Percentiles rank a stretch among this genome's conserved stretches.
Conservation (phyloP, 176 grass and related monocot species). For the Sorghum bicolor region DNA sequence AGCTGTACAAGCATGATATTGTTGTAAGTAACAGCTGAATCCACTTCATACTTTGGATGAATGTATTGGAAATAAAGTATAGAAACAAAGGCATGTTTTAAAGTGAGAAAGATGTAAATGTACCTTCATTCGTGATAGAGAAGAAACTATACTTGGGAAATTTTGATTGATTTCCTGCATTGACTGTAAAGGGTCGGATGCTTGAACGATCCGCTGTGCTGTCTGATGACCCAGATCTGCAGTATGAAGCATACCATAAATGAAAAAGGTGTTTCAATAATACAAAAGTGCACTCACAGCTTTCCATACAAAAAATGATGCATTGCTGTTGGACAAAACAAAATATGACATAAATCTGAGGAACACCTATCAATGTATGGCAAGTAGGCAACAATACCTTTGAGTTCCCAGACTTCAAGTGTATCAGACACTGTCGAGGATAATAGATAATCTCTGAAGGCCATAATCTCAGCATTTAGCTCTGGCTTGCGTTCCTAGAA, state of each 20-base stretch:
- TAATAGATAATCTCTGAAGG: constrained; percentile 88
- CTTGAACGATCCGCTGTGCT: constrained; percentile 88
- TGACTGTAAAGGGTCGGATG: constrained; percentile 93
- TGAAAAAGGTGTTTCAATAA: constrained; percentile 13
- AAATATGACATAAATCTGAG: constrained; percentile 15
- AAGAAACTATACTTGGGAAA: constrained; percentile 96
- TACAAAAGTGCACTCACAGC: neutral
- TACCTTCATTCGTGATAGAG: constrained; percentile 97
- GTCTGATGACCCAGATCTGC: constrained; percentile 98
- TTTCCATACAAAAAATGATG: neutral
- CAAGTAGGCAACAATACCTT: constrained; percentile 51
- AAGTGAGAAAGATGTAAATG: constrained; percentile 4
- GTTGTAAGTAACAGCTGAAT: constrained; percentile 22
- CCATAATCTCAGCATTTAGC: constrained; percentile 71
- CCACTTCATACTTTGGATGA: constrained; percentile 14
- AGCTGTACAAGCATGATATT: constrained; percentile 51
- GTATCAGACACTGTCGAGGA: constrained; percentile 90
- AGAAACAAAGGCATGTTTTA: neutral
- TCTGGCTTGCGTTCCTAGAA: constrained; percentile 89
- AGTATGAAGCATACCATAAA: constrained; percentile 24
- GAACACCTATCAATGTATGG: neutral
- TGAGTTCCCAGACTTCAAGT: constrained; percentile 98
- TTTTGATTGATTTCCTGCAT: constrained; percentile 99
- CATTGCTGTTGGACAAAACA: constrained; percentile 2
- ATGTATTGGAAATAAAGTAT: constrained; percentile 14